Evolutionary conservation across 2,329 filamentous ascomycete species (phyloP).

Genomic region (Neospermospora avenae): DNA sequence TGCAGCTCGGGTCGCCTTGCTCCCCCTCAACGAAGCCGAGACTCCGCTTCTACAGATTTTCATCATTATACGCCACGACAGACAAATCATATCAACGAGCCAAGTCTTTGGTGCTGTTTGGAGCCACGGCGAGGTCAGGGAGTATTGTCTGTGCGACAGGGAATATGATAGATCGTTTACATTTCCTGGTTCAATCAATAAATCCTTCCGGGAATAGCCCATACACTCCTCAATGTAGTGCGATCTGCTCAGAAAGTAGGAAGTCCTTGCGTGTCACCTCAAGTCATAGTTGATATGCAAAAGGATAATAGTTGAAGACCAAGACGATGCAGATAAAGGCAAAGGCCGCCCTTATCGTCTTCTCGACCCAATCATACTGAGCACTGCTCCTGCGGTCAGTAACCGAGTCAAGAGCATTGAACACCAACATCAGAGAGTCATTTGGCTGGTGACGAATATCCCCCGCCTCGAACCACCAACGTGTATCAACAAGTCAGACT

Average conservation of each 20-base stretch:
- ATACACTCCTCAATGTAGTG: not conserved
- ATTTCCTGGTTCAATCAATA: not conserved
- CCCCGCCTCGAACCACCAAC: too few species aligned
- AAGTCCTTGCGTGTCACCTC: not conserved
- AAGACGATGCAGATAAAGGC: too few species aligned
- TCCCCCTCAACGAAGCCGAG: not conserved
- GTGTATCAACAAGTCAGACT: too few species aligned
- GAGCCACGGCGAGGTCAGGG: not conserved
- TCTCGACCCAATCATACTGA: too few species aligned
- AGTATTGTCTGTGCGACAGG: not conserved
- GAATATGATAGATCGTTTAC: not conserved
- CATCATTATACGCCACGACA: not conserved
- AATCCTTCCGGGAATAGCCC: not conserved
- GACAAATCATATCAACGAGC: not conserved
- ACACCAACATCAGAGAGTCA: too few species aligned
- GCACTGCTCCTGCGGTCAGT: too few species aligned
- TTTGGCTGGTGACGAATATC: too few species aligned
- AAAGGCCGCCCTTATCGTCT: too few species aligned
- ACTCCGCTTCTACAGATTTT: not conserved
- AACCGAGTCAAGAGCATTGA: too few species aligned
- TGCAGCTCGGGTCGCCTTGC: not conserved
- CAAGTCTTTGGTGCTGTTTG: not conserved
- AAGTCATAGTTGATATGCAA: not conserved
- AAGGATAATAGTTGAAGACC: too few species aligned
- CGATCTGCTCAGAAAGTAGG: not conserved